Base-by-base conservation (phyloP, 2,329 filamentous ascomycete genomes). In the Colletotrichum sp. region DNA sequence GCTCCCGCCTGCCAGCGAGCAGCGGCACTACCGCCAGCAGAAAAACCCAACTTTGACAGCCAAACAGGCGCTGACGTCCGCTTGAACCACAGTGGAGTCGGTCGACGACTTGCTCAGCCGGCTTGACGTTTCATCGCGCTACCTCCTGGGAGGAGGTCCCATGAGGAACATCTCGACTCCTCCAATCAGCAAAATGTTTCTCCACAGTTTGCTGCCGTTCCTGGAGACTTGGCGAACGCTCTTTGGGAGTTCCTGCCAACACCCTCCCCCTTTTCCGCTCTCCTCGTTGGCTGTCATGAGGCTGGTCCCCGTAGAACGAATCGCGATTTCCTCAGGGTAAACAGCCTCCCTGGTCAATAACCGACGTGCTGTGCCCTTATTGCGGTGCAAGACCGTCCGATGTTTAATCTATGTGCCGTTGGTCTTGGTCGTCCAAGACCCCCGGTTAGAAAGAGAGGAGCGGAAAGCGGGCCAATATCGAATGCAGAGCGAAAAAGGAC, bases 81-180 rank as follows among this genome's bases (percentile, higher is more conserved):
- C 30, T 69, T 69, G n/a, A n/a, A 49, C 30, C 13, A 36, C 52
- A 44, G 67, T 64, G 57, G 57, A 24, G 28, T 28, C 28, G 16
- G 59, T 62, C 16, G 59, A n/a, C 39, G 28, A 62, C 49, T 9
- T 52, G 52, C 39, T 9, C 26, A n/a, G 55, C 39, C 26, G 39
- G 36, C 24, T 68, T 44, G 70, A 68, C 73, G 73, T 76, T 76
- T 76, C 73, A 76, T 73, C 73, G 70, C 70, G 64, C 70, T 59
- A 59, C 55, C 65, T 49, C 63, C 32, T 21, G 62, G 69, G 64
- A 49, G 64, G 64, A 49, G 39, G 3, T 4, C 18, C 39, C 39
- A 49, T 49, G 57, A 76, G 44, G 64, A 73, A 59, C 30, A 52
- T 52, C 26, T n/a, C 32, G 73, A 64, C 32, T 64, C 64, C 63